Evolutionary conservation across 2,329 filamentous ascomycete species (phyloP).

Genomic region (Ascochyta viciae-villosae): DNA sequence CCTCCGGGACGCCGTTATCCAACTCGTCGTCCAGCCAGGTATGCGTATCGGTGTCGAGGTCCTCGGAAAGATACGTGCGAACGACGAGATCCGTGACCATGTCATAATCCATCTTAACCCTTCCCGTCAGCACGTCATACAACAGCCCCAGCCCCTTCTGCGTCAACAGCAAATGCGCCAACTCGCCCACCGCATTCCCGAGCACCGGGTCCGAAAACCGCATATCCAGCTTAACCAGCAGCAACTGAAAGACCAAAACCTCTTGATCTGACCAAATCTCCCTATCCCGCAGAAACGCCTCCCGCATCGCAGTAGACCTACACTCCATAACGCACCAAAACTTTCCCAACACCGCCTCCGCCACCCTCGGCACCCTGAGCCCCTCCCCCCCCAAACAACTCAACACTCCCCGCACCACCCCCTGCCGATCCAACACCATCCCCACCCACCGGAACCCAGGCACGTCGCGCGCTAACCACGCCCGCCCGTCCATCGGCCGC

Average conservation of each 20-base stretch:
- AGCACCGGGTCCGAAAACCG: conserved; percentile 69
- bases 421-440: conserved; percentile 61
- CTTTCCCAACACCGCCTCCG: conserved; percentile 60
- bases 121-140: conserved; percentile 57
- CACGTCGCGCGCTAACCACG: conserved; percentile 51
- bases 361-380: conserved; percentile 58
- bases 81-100: conserved; percentile 21
- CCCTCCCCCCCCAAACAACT: conserved; percentile 66
- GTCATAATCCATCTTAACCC: conserved; percentile 54
- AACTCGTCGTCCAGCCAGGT: conserved; percentile 34
- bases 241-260: conserved; percentile 67
- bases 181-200: conserved; percentile 54
- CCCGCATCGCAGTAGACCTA: conserved; percentile 62
- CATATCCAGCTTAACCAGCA: conserved; percentile 77
- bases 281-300: conserved; percentile 60
- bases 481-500: conserved; percentile 51
- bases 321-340: conserved; percentile 78
- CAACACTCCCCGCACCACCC: conserved; percentile 63
- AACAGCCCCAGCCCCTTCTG: conserved; percentile 56
- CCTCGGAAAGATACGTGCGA: conserved; percentile 26
- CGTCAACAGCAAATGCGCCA: conserved; percentile 60
- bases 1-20: conserved; percentile 30
- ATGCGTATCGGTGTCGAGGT: conserved; percentile 27
- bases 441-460: conserved; percentile 72
- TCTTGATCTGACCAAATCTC: conserved; percentile 65